Percentiles rank a stretch among this genome's conserved stretches.
These are phyloP conservation scores for Fraxinus anomala DNA, from an alignment of 257 asterid species.

Conservation along the genomic window DNA sequence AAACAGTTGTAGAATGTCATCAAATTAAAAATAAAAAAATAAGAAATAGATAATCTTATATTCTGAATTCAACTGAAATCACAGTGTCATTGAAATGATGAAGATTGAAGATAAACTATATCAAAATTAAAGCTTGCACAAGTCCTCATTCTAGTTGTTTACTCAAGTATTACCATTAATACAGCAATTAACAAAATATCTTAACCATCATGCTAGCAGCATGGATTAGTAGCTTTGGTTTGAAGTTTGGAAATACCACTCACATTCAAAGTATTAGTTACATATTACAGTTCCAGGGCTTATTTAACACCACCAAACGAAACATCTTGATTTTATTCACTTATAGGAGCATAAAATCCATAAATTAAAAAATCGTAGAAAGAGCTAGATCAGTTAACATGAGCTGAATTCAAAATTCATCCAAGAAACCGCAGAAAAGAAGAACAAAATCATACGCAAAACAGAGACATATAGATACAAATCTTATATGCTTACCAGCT, in stretches of 20 bases:
- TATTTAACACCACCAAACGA: neutral
- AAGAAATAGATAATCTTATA: neutral
- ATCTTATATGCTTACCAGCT: neutral
- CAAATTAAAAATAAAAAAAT: neutral
- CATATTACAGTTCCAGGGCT: neutral
- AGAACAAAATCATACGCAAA: neutral
- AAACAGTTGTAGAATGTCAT: slow-evolving; percentile 1
- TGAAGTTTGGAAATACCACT: neutral
- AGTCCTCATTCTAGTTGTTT: neutral
- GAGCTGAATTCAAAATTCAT: neutral
- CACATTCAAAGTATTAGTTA: neutral
- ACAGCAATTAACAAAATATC: neutral
- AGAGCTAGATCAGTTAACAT: neutral
- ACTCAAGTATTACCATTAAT: neutral
- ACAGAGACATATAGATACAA: neutral
- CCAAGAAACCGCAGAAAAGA: neutral
- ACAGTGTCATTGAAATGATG: neutral
- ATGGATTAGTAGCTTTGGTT: neutral
- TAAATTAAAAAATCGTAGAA: neutral
- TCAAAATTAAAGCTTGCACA: slow-evolving; percentile 14
- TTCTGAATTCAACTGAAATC: neutral
- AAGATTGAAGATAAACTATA: neutral
- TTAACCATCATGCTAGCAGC: too few relatives aligned
- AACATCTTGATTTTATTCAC: neutral
- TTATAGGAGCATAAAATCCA: neutral